Evolutionary conservation across 2,329 filamentous ascomycete species (phyloP).

Genomic region (Monosporascus cannonballus): DNA sequence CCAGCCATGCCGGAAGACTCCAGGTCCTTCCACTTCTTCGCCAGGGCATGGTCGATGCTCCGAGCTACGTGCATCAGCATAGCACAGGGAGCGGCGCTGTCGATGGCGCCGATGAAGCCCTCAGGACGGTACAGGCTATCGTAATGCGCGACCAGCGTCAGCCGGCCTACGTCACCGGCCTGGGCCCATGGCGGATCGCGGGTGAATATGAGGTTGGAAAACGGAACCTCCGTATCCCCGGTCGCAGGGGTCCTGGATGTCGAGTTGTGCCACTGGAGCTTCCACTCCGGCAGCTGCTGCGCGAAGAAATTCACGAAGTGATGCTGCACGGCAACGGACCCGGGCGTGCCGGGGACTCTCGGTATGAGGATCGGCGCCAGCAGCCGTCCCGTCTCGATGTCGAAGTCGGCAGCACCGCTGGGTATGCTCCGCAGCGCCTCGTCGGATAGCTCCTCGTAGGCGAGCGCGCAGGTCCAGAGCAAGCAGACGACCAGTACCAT

Average conservation of each 20-base stretch:
- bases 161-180: slow-evolving; percentile 66
- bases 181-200: slow-evolving; percentile 81
- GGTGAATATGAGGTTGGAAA: slow-evolving; percentile 79
- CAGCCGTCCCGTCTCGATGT: slow-evolving; percentile 68
- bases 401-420: slow-evolving; percentile 66
- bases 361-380: slow-evolving; percentile 83
- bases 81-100: slow-evolving; percentile 90
- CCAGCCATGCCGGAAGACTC: slow-evolving; percentile 48
- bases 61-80: slow-evolving; percentile 84
- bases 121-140: slow-evolving; percentile 75
- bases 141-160: slow-evolving; percentile 91
- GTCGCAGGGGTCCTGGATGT: slow-evolving; percentile 75
- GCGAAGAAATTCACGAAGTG: slow-evolving; percentile 84
- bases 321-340: slow-evolving; percentile 63
- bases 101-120: slow-evolving; percentile 89
- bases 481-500: neutral
- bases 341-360: slow-evolving; percentile 80
- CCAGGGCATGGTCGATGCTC: slow-evolving; percentile 73
- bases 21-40: slow-evolving; percentile 75
- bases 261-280: slow-evolving; percentile 81
- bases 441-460: slow-evolving; percentile 60
- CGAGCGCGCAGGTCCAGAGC: slow-evolving; percentile 23
- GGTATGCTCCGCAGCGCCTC: slow-evolving; percentile 66
- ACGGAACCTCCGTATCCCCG: slow-evolving; percentile 65
- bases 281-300: slow-evolving; percentile 70